Evolutionary conservation across 139 green algal genomes (phyloP).

Genomic region (Nannochloris sp.): DNA sequence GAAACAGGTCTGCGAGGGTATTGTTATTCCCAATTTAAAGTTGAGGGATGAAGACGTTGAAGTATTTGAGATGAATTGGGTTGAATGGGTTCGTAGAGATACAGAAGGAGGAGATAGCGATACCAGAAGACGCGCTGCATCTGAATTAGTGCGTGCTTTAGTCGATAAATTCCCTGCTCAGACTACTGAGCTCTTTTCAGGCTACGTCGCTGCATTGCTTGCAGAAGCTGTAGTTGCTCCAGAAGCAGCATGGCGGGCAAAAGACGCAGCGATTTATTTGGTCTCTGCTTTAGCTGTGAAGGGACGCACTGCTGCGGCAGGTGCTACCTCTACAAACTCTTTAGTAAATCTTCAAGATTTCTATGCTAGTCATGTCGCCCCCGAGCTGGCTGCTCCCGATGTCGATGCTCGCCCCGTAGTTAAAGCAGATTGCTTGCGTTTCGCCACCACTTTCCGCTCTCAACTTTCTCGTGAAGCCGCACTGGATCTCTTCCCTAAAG

Average conservation of each 20-base stretch:
- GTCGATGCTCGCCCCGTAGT: slow-evolving; percentile 71
- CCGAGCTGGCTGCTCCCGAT: slow-evolving; percentile 62
- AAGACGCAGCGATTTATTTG: slow-evolving; percentile 94
- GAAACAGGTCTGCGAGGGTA: slow-evolving; percentile 71
- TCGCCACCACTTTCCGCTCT: slow-evolving; percentile 85
- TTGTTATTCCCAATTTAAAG: slow-evolving; percentile 84
- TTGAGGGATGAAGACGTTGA: slow-evolving; percentile 69
- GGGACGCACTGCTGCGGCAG: slow-evolving; percentile 69
- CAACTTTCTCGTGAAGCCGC: slow-evolving; percentile 63
- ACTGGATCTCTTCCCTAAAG: slow-evolving; percentile 56
- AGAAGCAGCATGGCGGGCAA: slow-evolving; percentile 68
- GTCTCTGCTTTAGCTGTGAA: slow-evolving; percentile 85
- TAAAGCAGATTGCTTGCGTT: slow-evolving; percentile 94
- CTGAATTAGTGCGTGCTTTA: slow-evolving; percentile 84
- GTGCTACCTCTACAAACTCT: slow-evolving; percentile 82
- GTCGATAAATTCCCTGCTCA: slow-evolving; percentile 69
- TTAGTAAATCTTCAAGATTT: slow-evolving; percentile 89
- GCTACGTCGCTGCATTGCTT: slow-evolving; percentile 69
- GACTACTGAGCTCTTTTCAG: slow-evolving; percentile 74
- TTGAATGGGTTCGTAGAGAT: slow-evolving; percentile 94
- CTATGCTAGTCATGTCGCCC: slow-evolving; percentile 43
- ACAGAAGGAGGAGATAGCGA: slow-evolving; percentile 91
- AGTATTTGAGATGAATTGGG: slow-evolving; percentile 90
- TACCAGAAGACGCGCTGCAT: slow-evolving; percentile 83
- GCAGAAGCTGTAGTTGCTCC: slow-evolving; percentile 60